Conservation (phyloP, 1,284 basidiomycete species). For the Tylopilus sp. region DNA sequence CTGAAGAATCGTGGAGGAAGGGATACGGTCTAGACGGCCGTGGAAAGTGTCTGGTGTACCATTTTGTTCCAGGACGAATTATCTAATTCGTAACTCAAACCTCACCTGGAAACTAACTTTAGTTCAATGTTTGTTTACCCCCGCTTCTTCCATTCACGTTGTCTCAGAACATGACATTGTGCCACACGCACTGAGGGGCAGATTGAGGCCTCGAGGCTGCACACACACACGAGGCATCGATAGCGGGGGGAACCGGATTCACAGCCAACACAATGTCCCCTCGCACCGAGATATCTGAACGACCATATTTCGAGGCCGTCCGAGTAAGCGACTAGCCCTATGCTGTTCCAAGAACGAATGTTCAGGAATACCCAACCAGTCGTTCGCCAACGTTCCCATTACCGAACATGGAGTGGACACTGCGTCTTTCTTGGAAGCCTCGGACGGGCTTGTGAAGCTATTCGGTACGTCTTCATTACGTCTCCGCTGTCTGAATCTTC, state of each 20-base stretch:
- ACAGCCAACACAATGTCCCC: conserved; percentile 8
- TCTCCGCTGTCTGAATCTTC: conserved; percentile 6
- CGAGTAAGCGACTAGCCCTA: conserved; percentile 43
- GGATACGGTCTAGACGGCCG: conserved; percentile 8
- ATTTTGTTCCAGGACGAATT: conserved; percentile 19
- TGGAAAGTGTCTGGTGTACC: neutral
- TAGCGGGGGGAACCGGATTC: conserved; percentile 10
- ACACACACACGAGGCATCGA: conserved; percentile 22
- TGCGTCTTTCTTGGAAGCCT: conserved; percentile 78
- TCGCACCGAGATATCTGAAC: conserved; percentile 23
- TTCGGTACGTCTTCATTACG: conserved; percentile 62
- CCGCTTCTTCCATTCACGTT: conserved; percentile 21
- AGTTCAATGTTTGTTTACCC: conserved; percentile 9
- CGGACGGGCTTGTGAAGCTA: conserved; percentile 86
- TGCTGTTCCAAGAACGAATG: neutral
- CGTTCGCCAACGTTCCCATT: conserved; percentile 82
- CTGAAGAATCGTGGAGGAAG: conserved; percentile 6
- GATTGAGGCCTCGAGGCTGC: conserved; percentile 29
- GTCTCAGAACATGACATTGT: conserved; percentile 20
- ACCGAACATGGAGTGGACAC: conserved; percentile 82
- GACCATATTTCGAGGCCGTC: conserved; percentile 80
- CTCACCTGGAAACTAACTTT: conserved; percentile 15
- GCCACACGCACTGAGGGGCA: conserved; percentile 22
- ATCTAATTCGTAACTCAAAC: conserved; percentile 25
- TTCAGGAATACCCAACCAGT: conserved; percentile 44